Evolutionary conservation across 164 flowering plant genomes (phyloP).

Genomic region (Buxus sempervirens): DNA sequence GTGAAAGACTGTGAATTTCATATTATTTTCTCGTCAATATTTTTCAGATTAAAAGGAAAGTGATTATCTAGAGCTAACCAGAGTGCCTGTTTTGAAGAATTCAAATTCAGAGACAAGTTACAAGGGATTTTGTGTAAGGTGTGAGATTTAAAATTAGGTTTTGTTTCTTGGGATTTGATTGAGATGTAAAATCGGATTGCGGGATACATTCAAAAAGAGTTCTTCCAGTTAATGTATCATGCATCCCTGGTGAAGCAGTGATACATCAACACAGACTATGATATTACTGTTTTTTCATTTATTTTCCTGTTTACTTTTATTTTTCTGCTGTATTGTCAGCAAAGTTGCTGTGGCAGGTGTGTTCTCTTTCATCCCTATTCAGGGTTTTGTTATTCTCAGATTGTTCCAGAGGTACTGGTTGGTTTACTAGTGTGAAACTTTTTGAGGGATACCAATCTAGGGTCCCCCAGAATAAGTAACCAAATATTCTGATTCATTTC

Average conservation of each 20-base stretch:
- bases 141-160: conserved; percentile 45
- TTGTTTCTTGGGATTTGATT: conserved; percentile 50
- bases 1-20: conserved; percentile 39
- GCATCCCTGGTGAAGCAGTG: conserved; percentile 33
- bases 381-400: conserved; percentile 30
- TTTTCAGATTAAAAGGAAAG: conserved; percentile 31
- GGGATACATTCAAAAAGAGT: conserved; percentile 49
- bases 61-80: conserved; percentile 48
- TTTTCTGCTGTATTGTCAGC: conserved; percentile 25
- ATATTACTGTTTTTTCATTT: conserved; percentile 8
- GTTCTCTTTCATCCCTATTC: conserved; percentile 23
- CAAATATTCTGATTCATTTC: conserved; percentile 26
- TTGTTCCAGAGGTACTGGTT: conserved; percentile 39
- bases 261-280: conserved; percentile 20
- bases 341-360: conserved; percentile 26
- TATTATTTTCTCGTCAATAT: conserved; percentile 26
- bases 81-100: conserved; percentile 31
- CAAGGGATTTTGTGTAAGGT: conserved; percentile 50
- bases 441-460: conserved; percentile 33
- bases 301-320: conserved; percentile 17
- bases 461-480: conserved; percentile 33
- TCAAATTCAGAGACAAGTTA: conserved; percentile 37
- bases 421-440: conserved; percentile 47
- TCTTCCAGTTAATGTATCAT: conserved; percentile 28
- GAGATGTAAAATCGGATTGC: conserved; percentile 73